Evolutionary conservation across 371 early-diverging fungal genomes (phyloP), one percentile per base, ranked within the genome.

Genomic region (Mortierella sp.): DNA sequence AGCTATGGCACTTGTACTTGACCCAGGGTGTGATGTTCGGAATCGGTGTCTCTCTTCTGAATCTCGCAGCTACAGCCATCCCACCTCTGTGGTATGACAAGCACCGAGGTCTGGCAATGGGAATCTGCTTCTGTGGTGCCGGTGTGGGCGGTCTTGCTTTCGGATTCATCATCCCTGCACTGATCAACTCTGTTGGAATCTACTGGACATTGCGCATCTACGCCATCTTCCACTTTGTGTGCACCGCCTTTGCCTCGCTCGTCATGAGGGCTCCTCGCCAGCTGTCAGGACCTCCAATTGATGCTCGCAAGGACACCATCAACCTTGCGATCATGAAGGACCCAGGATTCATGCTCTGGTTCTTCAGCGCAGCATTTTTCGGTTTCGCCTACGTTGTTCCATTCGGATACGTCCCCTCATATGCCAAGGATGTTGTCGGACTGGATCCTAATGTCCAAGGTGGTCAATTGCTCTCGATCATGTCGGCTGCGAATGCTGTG

Each of bases 21-120:
- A 90, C 91, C 1, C 91, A 91, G 56, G 92, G 91, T 29, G 70
- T 91, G 5, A 57, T 91, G 63, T 87, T 88, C 64, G 91, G 91
- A 3, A 65, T 90, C 44, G 92, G 93, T 13, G 81, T 85, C 5
- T 84, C 89, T 0, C 77, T 95, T 46, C 59, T 89, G 6, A 90
- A 86, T 80, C 87, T 92, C 37, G 90, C 92, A 1, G 88, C 87
- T 46, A 79, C 91, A 14, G 79, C 86, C 9, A 84, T 90, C 6
- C 85, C 90, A 0, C 80, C 87, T 19, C 90, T 93, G 51, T 93
- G 90, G 90, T 94, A 92, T 61, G 60, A 72, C 48, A 84, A 81
- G 51, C 59, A 81, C 44, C 85, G 93, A 19, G 91, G 91, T 2
- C 63, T 91, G 27, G 93, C 93, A 1, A 86, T 89, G n/a, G 94